Evolutionary conservation across 2,329 filamentous ascomycete species (phyloP), one percentile per base, ranked within the genome.

Genomic region (Aspergillus tamarii): DNA sequence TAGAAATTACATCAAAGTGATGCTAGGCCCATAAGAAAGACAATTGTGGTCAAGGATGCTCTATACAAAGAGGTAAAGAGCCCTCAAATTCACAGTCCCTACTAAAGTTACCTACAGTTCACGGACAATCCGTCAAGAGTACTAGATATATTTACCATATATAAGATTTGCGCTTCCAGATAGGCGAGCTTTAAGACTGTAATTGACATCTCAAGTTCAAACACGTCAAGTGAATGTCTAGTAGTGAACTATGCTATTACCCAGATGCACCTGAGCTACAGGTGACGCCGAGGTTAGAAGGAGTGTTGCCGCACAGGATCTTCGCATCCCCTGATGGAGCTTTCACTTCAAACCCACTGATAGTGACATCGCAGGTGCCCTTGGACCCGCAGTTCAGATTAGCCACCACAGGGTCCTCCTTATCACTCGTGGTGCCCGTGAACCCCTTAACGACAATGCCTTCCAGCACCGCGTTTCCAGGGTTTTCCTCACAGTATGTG

Each of bases 301-400:
- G 73, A 14, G 76, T 77, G 66, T 79, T 77, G 0, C 73, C 72
- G 63, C 77, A 80, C 30, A 76, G 66, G 10, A 77, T 69, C 23
- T 72, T 65, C 45, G 68, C 78, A 64, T 72, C 71, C 64, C 73
- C 78, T 48, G 69, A 72, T 5, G 74, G 70, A 6, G 78, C 68
- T 23, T 70, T 72, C 9, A 82, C 79, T 3, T 64, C 71, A 69
- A 76, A 81, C 2, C 63, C 66, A 6, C 52, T 67, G 26, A 82
- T 68, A 12, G 69, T 68, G 23, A 82, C 68, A 57, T 72, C 77
- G 61, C 80, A 83, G 3, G 74, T 79, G 1, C 79, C 79, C 19
- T 68, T 68, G 3, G 72, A 66, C 2, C 76, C 73, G 56, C 80
- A 82, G 61, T 81, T 67, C 10, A 83, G 58, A 61, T 80, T 80